phyloP scores from a whole-genome alignment of 352 stramenopile species.

The Globisporangium acanthophoron region DNA sequence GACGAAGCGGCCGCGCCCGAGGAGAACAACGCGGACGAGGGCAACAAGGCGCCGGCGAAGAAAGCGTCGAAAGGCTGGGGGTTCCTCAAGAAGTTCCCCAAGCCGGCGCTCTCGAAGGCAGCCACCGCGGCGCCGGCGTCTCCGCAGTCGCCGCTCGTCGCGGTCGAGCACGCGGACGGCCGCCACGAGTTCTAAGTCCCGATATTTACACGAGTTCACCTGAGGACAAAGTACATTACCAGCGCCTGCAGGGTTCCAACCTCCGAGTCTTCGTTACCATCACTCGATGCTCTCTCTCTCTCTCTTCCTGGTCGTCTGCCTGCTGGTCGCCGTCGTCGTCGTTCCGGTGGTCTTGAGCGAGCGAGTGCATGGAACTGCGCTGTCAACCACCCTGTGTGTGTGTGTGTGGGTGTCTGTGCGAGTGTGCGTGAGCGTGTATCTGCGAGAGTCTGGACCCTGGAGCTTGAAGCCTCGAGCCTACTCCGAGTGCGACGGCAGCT shows the following conservation, averaged over 20 bases:
- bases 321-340: background rate
- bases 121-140: background rate
- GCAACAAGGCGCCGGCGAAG: slow-evolving; percentile 21
- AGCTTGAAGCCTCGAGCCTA: background rate
- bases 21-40: slow-evolving; percentile 5
- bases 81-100: slow-evolving; percentile 15
- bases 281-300: background rate
- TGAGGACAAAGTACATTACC: background rate
- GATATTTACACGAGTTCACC: background rate
- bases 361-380: background rate
- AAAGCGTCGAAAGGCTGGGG: slow-evolving; percentile 24
- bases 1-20: slow-evolving; percentile 19
- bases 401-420: background rate
- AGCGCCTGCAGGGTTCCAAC: background rate
- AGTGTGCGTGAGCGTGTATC: background rate
- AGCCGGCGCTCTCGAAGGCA: slow-evolving; percentile 6
- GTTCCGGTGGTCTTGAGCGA: background rate
- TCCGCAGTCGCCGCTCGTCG: slow-evolving; percentile 7
- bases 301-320: slow-evolving; percentile 1
- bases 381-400: background rate
- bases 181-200: slow-evolving; percentile 44
- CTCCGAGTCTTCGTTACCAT: background rate
- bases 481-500: slow-evolving; percentile 20
- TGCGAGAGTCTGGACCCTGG: background rate
- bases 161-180: slow-evolving; percentile 33